Base-by-base conservation (phyloP, 495 filamentous ascomycete genomes). In the Aspergillus mulundensis region DNA sequence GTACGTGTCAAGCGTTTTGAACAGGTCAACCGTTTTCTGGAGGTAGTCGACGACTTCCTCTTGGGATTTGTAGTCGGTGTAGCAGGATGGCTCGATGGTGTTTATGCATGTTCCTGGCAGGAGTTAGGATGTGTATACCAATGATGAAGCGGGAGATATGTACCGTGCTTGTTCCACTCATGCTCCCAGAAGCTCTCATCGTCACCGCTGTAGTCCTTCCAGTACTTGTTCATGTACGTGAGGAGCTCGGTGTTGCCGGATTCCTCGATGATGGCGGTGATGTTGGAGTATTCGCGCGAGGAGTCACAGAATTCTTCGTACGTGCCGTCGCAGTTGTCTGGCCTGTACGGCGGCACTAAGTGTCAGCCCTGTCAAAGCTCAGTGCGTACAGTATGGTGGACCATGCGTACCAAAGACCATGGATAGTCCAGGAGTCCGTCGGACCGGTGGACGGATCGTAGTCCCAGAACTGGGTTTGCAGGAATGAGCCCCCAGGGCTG, bases 401-500 rank as follows among this genome's bases (percentile, higher is more conserved):
- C 18, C 7, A 20, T 21, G 19, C 68, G 21, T 64, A 80, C 77
- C 90, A 93, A 40, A 94, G 73, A 18, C 89, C 89, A 63, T 92
- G 90, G 28, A 94, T 70, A 5, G 89, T 93, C 89, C 88, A 94
- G 45, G 83, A 84, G 62, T 91, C 80, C n/a, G 73, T 72, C 1
- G 84, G 86, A 0, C 85, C 86, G 2, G 81, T 81, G 24, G 82
- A 69, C 8, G 84, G 83, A 61, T 83, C 66, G 0, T 81, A 78
- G 61, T 93, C 88, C 88, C 89, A 95, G 75, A 94, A 91, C 60
- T 93, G 89, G 15, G 89, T 89, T 63, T 83, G 80, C 38, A 92
- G 73, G 23, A 93, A 68, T 46, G 86, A 79, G 7, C 90, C 89
- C 21, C 88, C 87, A 0, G 87, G 87, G 47, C 80, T 71, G 54